A percentile compares a stretch with the other conserved stretches of the same genome.
Evolutionary conservation across 148 eudicot species (phyloP).

Genomic region (Camellia lanceoleosa): DNA sequence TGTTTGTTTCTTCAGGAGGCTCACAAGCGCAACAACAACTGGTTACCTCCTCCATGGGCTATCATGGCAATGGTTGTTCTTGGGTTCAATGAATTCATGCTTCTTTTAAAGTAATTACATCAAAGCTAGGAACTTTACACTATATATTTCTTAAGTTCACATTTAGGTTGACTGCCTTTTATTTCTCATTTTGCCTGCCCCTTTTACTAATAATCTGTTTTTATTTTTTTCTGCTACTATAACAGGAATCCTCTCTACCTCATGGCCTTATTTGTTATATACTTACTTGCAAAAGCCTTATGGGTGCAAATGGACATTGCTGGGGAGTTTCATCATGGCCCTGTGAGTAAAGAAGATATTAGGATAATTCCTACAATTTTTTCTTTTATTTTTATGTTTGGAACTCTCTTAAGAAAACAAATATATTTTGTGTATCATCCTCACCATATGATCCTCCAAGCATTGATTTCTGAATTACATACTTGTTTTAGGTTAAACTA

Average conservation of each 20-base stretch:
- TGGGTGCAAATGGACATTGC: constrained; percentile 46
- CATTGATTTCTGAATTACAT: background rate
- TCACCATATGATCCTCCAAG: background rate
- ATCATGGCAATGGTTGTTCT: constrained; percentile 44
- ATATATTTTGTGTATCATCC: background rate
- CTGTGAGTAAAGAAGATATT: constrained; percentile 31
- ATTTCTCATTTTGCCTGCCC: background rate
- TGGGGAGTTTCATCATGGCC: constrained; percentile 35
- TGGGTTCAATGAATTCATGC: constrained; percentile 50
- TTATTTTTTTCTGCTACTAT: background rate
- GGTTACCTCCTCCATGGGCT: constrained; percentile 54
- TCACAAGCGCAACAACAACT: constrained; percentile 35
- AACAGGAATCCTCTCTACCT: constrained; percentile 55
- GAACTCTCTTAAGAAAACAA: background rate
- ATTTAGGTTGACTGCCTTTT: background rate
- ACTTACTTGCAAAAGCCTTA: constrained; percentile 35
- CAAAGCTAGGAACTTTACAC: background rate
- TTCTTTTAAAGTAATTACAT: constrained; percentile 37
- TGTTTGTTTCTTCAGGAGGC: constrained; percentile 34
- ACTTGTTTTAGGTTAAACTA: background rate
- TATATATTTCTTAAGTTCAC: background rate
- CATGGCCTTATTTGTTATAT: constrained; percentile 32
- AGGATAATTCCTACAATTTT: background rate
- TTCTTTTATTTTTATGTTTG: background rate
- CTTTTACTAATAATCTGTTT: background rate